These are phyloP conservation scores for Chaetomidium leptoderma DNA, from an alignment of 495 filamentous ascomycete species.

Conservation along the genomic window DNA sequence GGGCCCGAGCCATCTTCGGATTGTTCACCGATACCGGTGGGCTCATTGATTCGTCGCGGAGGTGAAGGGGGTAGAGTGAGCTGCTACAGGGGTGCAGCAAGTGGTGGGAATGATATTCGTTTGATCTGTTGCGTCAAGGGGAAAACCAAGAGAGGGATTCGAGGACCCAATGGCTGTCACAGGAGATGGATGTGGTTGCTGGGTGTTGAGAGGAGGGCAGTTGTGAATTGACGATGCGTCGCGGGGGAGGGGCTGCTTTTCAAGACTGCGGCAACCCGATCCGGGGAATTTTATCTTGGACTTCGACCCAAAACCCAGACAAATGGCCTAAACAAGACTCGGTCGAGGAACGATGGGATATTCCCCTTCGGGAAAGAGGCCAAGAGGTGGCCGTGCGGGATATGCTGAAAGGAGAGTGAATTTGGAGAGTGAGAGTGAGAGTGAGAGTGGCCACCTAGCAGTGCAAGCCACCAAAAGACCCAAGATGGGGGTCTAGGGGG, in stretches of 20 bases:
- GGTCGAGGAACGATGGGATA: slow-evolving; percentile 3
- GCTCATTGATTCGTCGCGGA: slow-evolving; percentile 18
- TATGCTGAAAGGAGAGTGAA: slow-evolving; percentile 4
- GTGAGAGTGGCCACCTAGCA: slow-evolving; percentile 1
- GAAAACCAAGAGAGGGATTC: neutral
- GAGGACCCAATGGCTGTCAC: slow-evolving; percentile 8
- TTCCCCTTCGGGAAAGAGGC: neutral
- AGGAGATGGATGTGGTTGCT: neutral
- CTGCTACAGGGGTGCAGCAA: neutral
- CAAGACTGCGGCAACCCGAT: slow-evolving; percentile 1
- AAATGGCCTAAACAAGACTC: slow-evolving; percentile 7
- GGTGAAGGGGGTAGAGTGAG: neutral
- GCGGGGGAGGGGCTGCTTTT: slow-evolving; percentile 11
- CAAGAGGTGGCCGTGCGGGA: slow-evolving; percentile 10
- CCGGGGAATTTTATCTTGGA: neutral
- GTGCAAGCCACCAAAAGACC: slow-evolving; percentile 1
- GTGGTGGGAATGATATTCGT: too few species aligned
- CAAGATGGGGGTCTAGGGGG: neutral
- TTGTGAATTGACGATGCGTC: neutral
- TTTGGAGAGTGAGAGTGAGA: neutral
- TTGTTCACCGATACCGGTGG: slow-evolving; percentile 13
- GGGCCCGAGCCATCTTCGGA: slow-evolving; percentile 21
- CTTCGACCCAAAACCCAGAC: neutral
- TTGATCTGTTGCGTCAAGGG: slow-evolving; percentile 1
- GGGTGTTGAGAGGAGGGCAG: neutral